Evolutionary conservation across 805 yeast species (phyloP).

Genomic region (Yarrowia keelungensis): DNA sequence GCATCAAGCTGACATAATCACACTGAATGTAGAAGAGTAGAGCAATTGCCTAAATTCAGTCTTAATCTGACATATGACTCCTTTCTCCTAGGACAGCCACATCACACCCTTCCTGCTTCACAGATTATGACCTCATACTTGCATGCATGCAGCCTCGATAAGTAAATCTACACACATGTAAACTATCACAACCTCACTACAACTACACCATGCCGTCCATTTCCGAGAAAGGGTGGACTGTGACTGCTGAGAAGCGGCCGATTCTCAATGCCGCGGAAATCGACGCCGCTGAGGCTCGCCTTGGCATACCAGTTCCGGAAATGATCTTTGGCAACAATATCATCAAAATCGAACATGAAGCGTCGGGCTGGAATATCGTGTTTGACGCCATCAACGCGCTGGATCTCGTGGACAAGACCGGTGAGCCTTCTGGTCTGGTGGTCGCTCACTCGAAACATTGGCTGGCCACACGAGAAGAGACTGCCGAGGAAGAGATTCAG

Average conservation of each 20-base stretch:
- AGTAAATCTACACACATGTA: background rate
- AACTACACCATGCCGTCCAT: conserved; percentile 15
- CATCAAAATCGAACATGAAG: conserved; percentile 59
- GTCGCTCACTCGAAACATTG: conserved; percentile 91
- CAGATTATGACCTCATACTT: conserved; percentile 20
- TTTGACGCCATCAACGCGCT: conserved; percentile 84
- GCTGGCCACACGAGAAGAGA: conserved; percentile 54
- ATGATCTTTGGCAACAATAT: conserved; percentile 93
- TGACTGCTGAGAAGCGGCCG: conserved; percentile 75
- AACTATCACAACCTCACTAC: background rate
- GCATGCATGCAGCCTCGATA: conserved; percentile 15
- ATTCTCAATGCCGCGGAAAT: conserved; percentile 77
- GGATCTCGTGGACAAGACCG: conserved; percentile 62
- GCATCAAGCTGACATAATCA: no score
- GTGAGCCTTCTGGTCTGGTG: conserved; percentile 56
- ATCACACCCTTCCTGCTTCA: no score
- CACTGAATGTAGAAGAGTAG: no score
- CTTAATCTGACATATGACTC: background rate
- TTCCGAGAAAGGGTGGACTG: conserved; percentile 64
- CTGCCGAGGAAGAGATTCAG: conserved; percentile 55
- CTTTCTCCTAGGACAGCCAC: background rate
- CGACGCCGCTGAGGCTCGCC: conserved; percentile 65
- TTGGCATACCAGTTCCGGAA: conserved; percentile 89
- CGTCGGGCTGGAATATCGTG: conserved; percentile 57
- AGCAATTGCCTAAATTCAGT: background rate